Evolutionary conservation across 495 filamentous ascomycete genomes (phyloP).

Genomic region (Penicillium argentinense): DNA sequence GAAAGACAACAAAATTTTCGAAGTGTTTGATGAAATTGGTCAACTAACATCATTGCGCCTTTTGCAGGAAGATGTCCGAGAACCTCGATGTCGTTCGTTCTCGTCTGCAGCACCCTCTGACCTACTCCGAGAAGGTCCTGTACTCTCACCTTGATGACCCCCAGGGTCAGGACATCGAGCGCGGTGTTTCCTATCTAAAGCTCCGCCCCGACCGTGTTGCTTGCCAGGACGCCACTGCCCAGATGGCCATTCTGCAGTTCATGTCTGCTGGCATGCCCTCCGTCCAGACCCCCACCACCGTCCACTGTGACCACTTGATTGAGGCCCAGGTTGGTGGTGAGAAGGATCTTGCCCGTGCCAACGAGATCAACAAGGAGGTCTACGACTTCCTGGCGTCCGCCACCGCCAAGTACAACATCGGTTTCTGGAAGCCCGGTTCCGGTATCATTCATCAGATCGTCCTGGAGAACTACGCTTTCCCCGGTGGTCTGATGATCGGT

Average conservation of each 20-base stretch:
- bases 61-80: slow-evolving; percentile 92
- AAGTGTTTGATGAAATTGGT: background rate
- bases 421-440: slow-evolving; percentile 98
- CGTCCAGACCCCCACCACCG: slow-evolving; percentile 92
- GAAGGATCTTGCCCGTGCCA: slow-evolving; percentile 90
- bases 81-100: slow-evolving; percentile 87
- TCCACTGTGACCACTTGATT: slow-evolving; percentile 99
- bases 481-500: slow-evolving; percentile 95
- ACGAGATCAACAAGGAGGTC: slow-evolving; percentile 98
- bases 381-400: slow-evolving; percentile 95
- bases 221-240: slow-evolving; percentile 98
- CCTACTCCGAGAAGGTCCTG: slow-evolving; percentile 96
- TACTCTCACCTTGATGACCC: slow-evolving; percentile 99
- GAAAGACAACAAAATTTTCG: background rate
- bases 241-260: slow-evolving; percentile 99
- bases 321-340: slow-evolving; percentile 93
- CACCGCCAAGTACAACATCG: slow-evolving; percentile 99
- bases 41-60: slow-evolving; percentile 32
- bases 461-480: slow-evolving; percentile 98
- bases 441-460: slow-evolving; percentile 99
- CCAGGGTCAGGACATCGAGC: slow-evolving; percentile 92
- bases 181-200: slow-evolving; percentile 91
- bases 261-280: slow-evolving; percentile 97
- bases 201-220: slow-evolving; percentile 96
- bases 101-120: slow-evolving; percentile 88